Base-by-base conservation (phyloP, 345 rosid species). In the Eucalyptus cloeziana region DNA sequence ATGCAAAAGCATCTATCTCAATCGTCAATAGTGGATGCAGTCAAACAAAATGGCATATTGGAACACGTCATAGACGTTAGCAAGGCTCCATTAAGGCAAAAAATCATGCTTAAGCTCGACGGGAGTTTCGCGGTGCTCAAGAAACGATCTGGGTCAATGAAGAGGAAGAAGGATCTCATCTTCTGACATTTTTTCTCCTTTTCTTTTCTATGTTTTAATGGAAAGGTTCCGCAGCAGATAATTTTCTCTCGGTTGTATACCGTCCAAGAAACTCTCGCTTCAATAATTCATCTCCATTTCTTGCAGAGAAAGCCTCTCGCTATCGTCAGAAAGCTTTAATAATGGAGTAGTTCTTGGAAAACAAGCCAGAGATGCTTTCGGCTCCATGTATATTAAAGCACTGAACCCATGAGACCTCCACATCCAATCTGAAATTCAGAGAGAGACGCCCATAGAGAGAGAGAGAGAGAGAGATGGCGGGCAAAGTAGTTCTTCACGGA, bases 401-500 rank as follows among this genome's bases (percentile, higher is more conserved):
- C 47, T 9, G 12, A 76, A 76, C 45, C 13, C 83, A 19, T 71
- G 83, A 40, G 27, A 37, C 83, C 45, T 37, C 45, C 25, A 37
- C 45, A 43, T 71, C 83, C 24, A 37, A 76, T 21, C 27, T 37
- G 7, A 40, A 21, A 76, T 44, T 40, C 45, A 37, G 5, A 71
- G 25, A 37, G 2, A 10, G 83, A 19, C 25, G 33, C 19, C 71
- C 14, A 58, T 8, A 60, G 67, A 88, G 79, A 45, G 5, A 56
- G 45, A 92, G 56, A 52, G 80, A 89, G 87, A 83, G 93, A 92
- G 54, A 92, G 37, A 33, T 91, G 44, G 44, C 44, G 21, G 25
- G 22, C 13, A 33, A 21, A 21, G 83, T 76, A 44, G 83, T 37
- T 76, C 83, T 93, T 19, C 88, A 90, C 49, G 93, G 92, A 83